Evolutionary conservation across 352 stramenopile species (phyloP).

Genomic region (Phytophthora niederhauseri): DNA sequence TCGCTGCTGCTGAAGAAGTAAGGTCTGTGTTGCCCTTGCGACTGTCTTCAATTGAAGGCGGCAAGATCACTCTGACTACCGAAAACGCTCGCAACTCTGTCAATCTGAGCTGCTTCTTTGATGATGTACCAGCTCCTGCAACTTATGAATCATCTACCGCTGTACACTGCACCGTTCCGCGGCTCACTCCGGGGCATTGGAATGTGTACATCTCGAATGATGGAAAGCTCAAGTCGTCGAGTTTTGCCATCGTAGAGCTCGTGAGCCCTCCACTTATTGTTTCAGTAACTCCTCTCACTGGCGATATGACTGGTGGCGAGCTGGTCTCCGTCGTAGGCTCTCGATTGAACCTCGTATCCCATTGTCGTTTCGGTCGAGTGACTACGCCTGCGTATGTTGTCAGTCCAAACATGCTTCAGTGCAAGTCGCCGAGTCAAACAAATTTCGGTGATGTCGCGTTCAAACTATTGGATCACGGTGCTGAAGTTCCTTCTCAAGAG

Average conservation of each 20-base stretch:
- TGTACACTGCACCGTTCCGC: constrained; percentile 49
- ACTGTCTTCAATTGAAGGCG: constrained; percentile 40
- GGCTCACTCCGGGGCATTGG: constrained; percentile 30
- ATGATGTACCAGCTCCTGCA: constrained; percentile 27
- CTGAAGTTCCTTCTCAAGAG: constrained; percentile 42
- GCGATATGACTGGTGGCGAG: constrained; percentile 43
- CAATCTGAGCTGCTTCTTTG: constrained; percentile 68
- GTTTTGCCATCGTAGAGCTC: constrained; percentile 46
- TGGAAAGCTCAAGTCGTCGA: constrained; percentile 45
- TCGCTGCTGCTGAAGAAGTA: constrained; percentile 51
- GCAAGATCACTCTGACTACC: constrained; percentile 43
- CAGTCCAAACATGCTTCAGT: constrained; percentile 36
- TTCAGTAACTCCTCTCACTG: constrained; percentile 37
- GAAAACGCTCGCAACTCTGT: constrained; percentile 41
- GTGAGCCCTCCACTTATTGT: constrained; percentile 54
- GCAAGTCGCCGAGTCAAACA: constrained; percentile 45
- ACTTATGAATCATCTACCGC: constrained; percentile 40
- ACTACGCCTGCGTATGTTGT: constrained; percentile 38
- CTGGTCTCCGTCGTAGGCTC: constrained; percentile 52
- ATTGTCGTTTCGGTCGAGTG: constrained; percentile 74
- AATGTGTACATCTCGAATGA: constrained; percentile 61
- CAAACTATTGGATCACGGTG: constrained; percentile 44
- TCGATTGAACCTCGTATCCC: constrained; percentile 54
- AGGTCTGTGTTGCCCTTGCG: constrained; percentile 36
- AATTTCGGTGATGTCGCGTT: constrained; percentile 46